Evolutionary conservation across 441 rosid species (phyloP).

Genomic region (Omphalea diandra): DNA sequence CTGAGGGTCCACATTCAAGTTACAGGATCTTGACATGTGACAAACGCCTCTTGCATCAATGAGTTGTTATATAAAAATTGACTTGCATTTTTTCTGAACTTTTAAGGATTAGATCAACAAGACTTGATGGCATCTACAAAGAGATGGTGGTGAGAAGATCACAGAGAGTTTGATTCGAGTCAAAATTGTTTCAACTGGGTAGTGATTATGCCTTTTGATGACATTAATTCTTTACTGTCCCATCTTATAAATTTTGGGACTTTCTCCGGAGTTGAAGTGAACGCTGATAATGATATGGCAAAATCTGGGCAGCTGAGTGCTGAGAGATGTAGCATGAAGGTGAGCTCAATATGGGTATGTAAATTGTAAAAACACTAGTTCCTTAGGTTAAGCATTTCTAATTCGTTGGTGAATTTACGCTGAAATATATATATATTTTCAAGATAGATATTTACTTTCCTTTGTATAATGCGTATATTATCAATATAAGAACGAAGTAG

Average conservation of each 20-base stretch:
- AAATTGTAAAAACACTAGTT: neutral
- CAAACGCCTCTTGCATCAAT: conserved; percentile 58
- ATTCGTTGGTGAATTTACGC: neutral
- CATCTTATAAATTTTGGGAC: neutral
- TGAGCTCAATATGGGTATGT: neutral
- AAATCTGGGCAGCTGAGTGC: neutral
- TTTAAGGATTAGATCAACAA: conserved; percentile 14
- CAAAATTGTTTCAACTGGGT: conserved; percentile 16
- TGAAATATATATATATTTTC: neutral
- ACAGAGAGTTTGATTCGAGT: no score
- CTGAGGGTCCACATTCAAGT: conserved; percentile 98
- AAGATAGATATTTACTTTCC: neutral
- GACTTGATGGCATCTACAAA: neutral
- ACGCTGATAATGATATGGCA: neutral
- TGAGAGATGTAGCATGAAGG: neutral
- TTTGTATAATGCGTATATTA: no score
- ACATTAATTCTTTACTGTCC: neutral
- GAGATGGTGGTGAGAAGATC: no score
- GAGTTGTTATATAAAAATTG: conserved; percentile 18
- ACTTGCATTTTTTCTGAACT: neutral
- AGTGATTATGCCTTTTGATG: neutral
- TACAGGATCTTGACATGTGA: conserved; percentile 78
- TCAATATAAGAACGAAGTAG: no score
- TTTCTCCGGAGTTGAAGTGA: neutral
- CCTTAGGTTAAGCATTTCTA: conserved; percentile 9